phyloP scores from a whole-genome alignment of 805 yeast species.

The Candida incommunis region DNA sequence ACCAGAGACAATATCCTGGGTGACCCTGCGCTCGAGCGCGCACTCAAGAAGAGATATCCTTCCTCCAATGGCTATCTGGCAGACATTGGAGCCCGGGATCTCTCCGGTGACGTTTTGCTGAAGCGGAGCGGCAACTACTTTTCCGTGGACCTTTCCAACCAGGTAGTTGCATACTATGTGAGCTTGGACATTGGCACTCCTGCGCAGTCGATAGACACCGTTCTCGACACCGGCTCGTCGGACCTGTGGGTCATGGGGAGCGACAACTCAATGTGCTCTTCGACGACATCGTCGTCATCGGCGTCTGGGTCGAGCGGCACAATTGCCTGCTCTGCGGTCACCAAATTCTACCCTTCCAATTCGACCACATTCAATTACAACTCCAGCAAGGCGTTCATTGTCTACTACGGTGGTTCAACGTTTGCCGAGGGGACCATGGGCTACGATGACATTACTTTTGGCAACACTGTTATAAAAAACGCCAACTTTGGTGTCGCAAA shows the following conservation, averaged over 20 bases:
- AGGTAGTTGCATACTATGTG: conserved; percentile 13
- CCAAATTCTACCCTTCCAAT: not conserved
- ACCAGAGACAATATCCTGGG: no score
- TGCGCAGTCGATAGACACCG: conserved; percentile 33
- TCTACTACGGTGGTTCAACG: conserved; percentile 29
- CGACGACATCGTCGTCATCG: not conserved
- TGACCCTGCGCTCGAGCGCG: not conserved
- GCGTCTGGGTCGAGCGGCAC: not conserved
- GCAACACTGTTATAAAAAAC: conserved; percentile 31
- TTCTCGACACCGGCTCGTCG: conserved; percentile 61
- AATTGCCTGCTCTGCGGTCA: not conserved
- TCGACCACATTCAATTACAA: conserved; percentile 1
- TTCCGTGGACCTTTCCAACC: conserved; percentile 4
- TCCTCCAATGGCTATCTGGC: no score
- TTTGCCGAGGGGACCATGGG: conserved; percentile 50
- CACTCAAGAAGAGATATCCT: not conserved
- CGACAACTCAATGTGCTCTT: conserved; percentile 8
- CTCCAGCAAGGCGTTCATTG: conserved; percentile 11
- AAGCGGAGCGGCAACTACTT: not conserved
- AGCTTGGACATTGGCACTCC: conserved; percentile 35
- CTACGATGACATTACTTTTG: conserved; percentile 42
- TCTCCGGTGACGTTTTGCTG: not conserved
- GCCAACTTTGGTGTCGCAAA: conserved; percentile 53
- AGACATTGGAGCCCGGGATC: no score
- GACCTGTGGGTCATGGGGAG: conserved; percentile 44